These are phyloP conservation scores for Xylariaceae sp. DNA, from an alignment of 2,329 filamentous ascomycete genomes.

Conservation along the genomic window DNA sequence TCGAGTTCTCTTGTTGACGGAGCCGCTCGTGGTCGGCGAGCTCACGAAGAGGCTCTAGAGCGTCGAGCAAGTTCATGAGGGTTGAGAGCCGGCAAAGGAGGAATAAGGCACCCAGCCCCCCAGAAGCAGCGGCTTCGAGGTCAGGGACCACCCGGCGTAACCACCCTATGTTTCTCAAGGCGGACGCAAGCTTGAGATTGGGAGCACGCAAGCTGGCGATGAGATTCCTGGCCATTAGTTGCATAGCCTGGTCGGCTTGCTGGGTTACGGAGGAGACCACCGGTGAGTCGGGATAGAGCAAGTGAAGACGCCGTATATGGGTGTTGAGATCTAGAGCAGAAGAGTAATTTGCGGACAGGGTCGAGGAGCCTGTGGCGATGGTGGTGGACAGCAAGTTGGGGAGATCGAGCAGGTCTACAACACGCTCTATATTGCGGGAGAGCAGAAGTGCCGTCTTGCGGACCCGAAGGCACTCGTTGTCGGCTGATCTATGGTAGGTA, in stretches of 20 bases:
- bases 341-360: conserved; percentile 69
- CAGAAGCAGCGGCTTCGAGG: conserved; percentile 64
- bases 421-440: conserved; percentile 80
- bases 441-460: conserved; percentile 79
- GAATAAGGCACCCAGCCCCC: conserved; percentile 75
- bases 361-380: conserved; percentile 57
- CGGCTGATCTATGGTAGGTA: conserved; percentile 72
- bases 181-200: conserved; percentile 81
- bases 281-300: conserved; percentile 75
- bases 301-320: conserved; percentile 85
- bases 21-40: conserved; percentile 81
- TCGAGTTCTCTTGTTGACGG: conserved; percentile 42
- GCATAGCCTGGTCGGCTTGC: conserved; percentile 85
- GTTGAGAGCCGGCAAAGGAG: conserved; percentile 82
- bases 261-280: conserved; percentile 69
- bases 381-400: conserved; percentile 82
- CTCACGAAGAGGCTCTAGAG: conserved; percentile 79
- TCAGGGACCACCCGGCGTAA: conserved; percentile 84
- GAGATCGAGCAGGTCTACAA: conserved; percentile 88
- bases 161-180: conserved; percentile 89
- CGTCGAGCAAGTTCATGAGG: conserved; percentile 74
- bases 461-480: conserved; percentile 67
- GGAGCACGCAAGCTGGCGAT: conserved; percentile 74
- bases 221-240: conserved; percentile 81
- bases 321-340: conserved; percentile 87